Percentiles rank a stretch among this genome's conserved stretches.
These are phyloP conservation scores for Lachnellula occidentalis DNA, from an alignment of 2,329 filamentous ascomycete genomes.

Conservation along the genomic window DNA sequence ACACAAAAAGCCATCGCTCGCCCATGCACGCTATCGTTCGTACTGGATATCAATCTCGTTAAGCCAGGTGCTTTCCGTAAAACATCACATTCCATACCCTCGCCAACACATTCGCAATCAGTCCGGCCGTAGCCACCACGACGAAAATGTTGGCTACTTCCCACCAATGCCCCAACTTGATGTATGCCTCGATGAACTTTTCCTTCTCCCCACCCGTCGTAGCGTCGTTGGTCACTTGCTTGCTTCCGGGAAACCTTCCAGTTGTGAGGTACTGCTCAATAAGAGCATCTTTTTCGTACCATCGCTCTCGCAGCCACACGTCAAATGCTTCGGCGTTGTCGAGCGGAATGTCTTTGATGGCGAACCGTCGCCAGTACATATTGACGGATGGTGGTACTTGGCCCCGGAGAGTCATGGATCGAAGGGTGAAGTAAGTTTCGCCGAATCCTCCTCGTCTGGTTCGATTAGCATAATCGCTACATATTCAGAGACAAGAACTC, in stretches of 20 bases:
- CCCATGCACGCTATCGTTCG: no score
- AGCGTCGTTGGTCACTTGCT: constrained; percentile 12
- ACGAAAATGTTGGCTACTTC: constrained; percentile 31
- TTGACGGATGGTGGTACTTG: constrained; percentile 91
- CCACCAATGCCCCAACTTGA: constrained; percentile 28
- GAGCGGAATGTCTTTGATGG: constrained; percentile 73
- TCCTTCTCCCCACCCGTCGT: constrained; percentile 12
- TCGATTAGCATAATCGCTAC: constrained; percentile 3
- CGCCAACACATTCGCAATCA: constrained; percentile 24
- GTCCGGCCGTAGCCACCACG: constrained; percentile 24
- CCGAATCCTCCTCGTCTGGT: constrained; percentile 65
- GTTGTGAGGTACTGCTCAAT: constrained; percentile 77
- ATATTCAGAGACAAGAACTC: constrained; percentile 39
- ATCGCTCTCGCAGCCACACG: constrained; percentile 75
- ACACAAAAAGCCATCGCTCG: no score
- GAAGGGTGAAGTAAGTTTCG: constrained; percentile 84
- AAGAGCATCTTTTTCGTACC: constrained; percentile 87
- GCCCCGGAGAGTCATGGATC: constrained; percentile 83
- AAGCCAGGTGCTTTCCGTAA: constrained; percentile 2
- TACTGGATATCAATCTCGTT: no score
- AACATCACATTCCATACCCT: constrained; percentile 19
- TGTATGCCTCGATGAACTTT: constrained; percentile 30
- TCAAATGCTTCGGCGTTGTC: constrained; percentile 71
- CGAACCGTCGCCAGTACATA: constrained; percentile 90
- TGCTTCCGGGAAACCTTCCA: constrained; percentile 63